These are phyloP conservation scores for Cyclotella distinguenda DNA, from an alignment of 108 stramenopile species.

Conservation along the genomic window DNA sequence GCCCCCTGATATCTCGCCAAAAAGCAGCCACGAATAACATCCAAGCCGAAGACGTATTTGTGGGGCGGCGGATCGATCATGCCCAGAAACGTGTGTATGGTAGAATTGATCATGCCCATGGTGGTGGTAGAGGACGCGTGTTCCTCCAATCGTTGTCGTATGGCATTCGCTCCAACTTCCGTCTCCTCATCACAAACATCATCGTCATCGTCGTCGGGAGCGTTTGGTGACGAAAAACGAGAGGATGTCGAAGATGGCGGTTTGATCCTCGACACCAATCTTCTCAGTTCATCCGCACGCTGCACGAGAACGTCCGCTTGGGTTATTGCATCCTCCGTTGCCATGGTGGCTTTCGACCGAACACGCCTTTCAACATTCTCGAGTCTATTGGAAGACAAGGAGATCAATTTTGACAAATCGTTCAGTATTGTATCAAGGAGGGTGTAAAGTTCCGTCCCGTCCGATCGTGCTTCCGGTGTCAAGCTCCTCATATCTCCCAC, in stretches of 20 bases:
- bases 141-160: slow-evolving; percentile 59
- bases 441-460: slow-evolving; percentile 54
- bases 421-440: slow-evolving; percentile 46
- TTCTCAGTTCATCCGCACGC: slow-evolving; percentile 52
- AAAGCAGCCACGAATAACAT: slow-evolving; percentile 76
- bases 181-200: slow-evolving; percentile 33
- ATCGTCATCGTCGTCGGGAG: slow-evolving; percentile 23
- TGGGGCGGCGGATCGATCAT: slow-evolving; percentile 87
- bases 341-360: neutral
- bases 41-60: slow-evolving; percentile 77
- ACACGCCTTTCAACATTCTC: slow-evolving; percentile 21
- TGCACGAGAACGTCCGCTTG: slow-evolving; percentile 39
- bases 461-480: slow-evolving; percentile 51
- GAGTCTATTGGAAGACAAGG: slow-evolving; percentile 14
- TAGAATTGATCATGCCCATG: slow-evolving; percentile 23
- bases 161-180: slow-evolving; percentile 50
- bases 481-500: slow-evolving; percentile 69
- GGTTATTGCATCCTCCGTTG: slow-evolving; percentile 12
- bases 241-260: slow-evolving; percentile 25
- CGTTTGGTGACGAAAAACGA: neutral
- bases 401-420: slow-evolving; percentile 48
- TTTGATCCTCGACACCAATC: slow-evolving; percentile 54
- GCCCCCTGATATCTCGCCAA: slow-evolving; percentile 76
- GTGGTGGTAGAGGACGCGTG: slow-evolving; percentile 23
- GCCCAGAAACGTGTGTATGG: slow-evolving; percentile 13